Base-by-base conservation (phyloP, 306 rosid genomes). In the Prunus mume region DNA sequence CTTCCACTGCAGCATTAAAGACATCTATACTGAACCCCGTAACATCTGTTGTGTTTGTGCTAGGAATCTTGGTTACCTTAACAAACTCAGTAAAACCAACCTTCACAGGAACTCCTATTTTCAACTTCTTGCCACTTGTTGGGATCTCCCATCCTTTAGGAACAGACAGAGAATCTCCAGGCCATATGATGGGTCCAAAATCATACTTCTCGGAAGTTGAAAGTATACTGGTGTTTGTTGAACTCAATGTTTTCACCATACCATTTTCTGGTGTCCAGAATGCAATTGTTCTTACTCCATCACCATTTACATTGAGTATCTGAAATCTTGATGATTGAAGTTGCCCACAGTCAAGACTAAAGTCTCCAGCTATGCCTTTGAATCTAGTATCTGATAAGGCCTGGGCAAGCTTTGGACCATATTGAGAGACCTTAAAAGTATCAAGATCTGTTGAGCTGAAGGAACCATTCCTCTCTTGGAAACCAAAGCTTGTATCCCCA, bases 61-160 rank as follows among this genome's bases (percentile, higher is more conserved):
- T 9, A 1, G 58, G 62, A 60, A 76, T 79, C 68, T 43, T 4
- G 2, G 19, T 32, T 30, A 72, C 73, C 6, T 55, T 58, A 6
- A 85, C 74, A 62, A 80, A 78, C 45, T 87, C 87, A 32, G 0
- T 7, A 54, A 58, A 81, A 1, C 69, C 85, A 14, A 20, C 0
- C 19, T 73, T 81, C 14, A 72, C 55, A 3, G 88, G 88, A 78
- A 86, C 83, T 61, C 83, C 90, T 5, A 88, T 65, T 51, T 49
- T 78, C 63, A 86, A 32, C 52, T 38, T 67, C 68, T 73, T 84
- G 30, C 32, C 54, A 2, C 73, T 70, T 12, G 73, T 32, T 10
- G 82, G 84, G 49, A 73, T 47, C 60, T 76, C 84, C 90, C 88
- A 82, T 12, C 88, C 92, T 13, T 61, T 83, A 0, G 90, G 88